A percentile compares a stretch with the other conserved stretches of the same genome.
Conservation (phyloP, 805 yeast species). For the Huiozyma naganishii region DNA sequence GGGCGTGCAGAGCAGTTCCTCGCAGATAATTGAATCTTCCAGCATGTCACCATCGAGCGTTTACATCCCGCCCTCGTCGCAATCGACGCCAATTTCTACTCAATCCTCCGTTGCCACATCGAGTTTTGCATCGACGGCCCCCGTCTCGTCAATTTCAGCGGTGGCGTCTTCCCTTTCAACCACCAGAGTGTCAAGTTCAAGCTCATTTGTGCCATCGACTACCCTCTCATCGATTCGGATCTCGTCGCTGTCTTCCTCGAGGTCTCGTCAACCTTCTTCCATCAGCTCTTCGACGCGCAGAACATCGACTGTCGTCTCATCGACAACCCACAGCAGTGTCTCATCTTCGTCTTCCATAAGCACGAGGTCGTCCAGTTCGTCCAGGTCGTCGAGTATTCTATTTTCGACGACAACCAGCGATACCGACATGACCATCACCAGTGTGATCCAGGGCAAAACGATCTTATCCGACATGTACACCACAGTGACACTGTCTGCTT, state of each 20-base stretch:
- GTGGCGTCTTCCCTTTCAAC: not conserved
- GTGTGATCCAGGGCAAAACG: constrained; percentile 27
- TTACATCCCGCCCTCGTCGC: constrained; percentile 5
- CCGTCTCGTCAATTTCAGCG: not conserved
- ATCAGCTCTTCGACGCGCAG: constrained; percentile 1
- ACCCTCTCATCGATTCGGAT: not conserved
- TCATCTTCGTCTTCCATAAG: too few species aligned
- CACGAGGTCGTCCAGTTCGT: constrained; percentile 1
- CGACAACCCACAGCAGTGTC: too few species aligned
- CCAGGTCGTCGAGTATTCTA: not conserved
- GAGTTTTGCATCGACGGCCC: not conserved
- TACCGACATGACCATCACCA: constrained; percentile 14
- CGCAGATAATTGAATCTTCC: not conserved
- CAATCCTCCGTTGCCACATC: not conserved
- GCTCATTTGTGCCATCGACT: not conserved
- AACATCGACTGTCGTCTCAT: not conserved
- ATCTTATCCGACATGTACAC: constrained; percentile 24
- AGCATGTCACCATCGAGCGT: constrained; percentile 3
- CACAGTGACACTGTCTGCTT: constrained; percentile 23
- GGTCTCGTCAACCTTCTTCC: constrained; percentile 1
- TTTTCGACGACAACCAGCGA: constrained; percentile 1
- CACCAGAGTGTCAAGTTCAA: not conserved
- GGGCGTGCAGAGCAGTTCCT: too few species aligned
- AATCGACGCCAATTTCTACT: constrained; percentile 2
- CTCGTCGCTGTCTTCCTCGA: not conserved